Percentiles rank a stretch among this genome's conserved stretches.
Evolutionary conservation across 345 rosid genomes (phyloP).

Genomic region (Eucalyptus tenuipes): DNA sequence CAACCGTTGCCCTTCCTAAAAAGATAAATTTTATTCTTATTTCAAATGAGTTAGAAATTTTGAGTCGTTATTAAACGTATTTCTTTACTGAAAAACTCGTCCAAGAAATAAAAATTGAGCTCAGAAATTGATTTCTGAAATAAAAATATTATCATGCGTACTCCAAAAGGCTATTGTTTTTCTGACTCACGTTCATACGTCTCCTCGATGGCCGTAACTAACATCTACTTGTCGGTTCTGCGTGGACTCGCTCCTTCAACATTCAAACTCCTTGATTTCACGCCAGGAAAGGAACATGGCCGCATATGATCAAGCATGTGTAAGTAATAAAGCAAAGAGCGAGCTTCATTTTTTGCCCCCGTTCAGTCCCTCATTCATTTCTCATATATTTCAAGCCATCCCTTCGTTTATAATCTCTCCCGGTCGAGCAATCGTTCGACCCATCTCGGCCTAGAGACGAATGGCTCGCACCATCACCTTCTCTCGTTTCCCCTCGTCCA

Average conservation of each 20-base stretch:
- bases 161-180: neutral
- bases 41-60: rapidly evolving
- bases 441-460: neutral
- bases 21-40: too few relatives aligned
- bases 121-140: too few relatives aligned
- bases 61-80: rapidly evolving
- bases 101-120: too few relatives aligned
- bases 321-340: neutral
- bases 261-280: neutral
- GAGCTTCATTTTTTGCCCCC: neutral
- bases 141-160: rapidly evolving
- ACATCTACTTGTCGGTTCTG: too few relatives aligned
- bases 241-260: neutral
- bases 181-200: neutral
- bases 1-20: rapidly evolving
- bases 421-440: neutral
- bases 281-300: neutral
- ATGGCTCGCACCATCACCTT: neutral
- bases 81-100: rapidly evolving
- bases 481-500: neutral
- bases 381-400: neutral
- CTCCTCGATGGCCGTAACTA: neutral
- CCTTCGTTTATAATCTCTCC: neutral
- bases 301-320: neutral
- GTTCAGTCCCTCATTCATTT: neutral